phyloP scores from a whole-genome alignment of 2,329 filamentous ascomycete genomes.

The Cryphonectria carpinicola region DNA sequence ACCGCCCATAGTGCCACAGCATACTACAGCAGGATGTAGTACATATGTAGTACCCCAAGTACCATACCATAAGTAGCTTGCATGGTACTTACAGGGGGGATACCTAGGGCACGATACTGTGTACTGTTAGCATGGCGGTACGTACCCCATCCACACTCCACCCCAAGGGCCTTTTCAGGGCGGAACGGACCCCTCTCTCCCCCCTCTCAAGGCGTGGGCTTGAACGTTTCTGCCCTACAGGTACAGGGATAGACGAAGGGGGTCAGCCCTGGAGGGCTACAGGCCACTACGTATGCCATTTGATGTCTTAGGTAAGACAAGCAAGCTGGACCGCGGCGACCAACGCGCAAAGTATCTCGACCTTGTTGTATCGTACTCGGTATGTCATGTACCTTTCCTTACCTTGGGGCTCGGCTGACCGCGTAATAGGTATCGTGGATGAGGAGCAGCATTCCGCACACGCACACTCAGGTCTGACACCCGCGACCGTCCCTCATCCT shows the following conservation, averaged over 20 bases:
- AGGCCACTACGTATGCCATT: neutral
- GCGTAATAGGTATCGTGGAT: neutral
- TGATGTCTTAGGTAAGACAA: neutral
- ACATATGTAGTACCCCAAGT: neutral
- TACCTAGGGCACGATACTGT: neutral
- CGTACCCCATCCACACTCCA: neutral
- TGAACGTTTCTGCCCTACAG: slow-evolving; percentile 14
- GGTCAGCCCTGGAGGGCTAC: slow-evolving; percentile 18
- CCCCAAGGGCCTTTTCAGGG: neutral
- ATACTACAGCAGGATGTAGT: neutral
- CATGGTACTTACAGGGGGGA: neutral
- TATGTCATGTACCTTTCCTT: neutral
- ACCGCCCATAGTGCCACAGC: neutral
- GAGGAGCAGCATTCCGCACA: neutral
- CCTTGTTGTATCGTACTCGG: neutral
- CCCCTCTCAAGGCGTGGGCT: neutral
- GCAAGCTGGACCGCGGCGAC: neutral
- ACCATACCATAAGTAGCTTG: neutral
- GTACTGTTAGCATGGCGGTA: neutral
- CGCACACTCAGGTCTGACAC: neutral
- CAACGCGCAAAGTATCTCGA: neutral
- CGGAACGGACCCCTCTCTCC: neutral
- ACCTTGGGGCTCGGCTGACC: neutral
- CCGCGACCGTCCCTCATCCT: neutral
- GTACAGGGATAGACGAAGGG: slow-evolving; percentile 11